Percentiles rank a stretch among this genome's conserved stretches.
Evolutionary conservation across 371 early-diverging fungal species (phyloP).

Genomic region (Mortierella polycephala): DNA sequence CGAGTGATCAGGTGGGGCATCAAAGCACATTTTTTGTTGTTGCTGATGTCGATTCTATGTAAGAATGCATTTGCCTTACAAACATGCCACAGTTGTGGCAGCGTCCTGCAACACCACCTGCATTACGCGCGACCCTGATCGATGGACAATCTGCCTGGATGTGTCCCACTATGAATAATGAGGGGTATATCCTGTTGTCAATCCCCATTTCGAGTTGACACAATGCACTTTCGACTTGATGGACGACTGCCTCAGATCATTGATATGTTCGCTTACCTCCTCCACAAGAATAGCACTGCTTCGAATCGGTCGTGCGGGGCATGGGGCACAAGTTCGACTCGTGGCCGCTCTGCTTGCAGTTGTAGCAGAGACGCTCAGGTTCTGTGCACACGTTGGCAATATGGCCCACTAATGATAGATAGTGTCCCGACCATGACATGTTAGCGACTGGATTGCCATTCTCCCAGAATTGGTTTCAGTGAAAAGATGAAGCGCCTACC

Average conservation of each 20-base stretch:
- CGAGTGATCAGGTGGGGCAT: conserved; percentile 1
- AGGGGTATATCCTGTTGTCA: too few species aligned
- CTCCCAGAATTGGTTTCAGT: not conserved
- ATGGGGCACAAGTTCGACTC: conserved; percentile 65
- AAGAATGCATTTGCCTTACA: conserved; percentile 50
- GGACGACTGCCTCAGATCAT: not conserved
- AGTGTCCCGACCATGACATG: not conserved
- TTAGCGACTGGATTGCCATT: not conserved
- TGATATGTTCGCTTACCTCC: conserved; percentile 54
- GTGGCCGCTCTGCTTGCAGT: conserved; percentile 72
- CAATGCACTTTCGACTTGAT: not conserved
- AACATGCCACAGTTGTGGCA: conserved; percentile 69
- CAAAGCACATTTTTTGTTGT: conserved; percentile 3
- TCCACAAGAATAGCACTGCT: conserved; percentile 71
- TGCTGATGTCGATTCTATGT: not conserved
- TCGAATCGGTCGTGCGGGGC: conserved; percentile 63
- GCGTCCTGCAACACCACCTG: conserved; percentile 45
- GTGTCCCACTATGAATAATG: conserved; percentile 62
- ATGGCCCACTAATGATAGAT: conserved; percentile 58
- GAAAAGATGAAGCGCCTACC: too few species aligned
- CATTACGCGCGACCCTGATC: conserved; percentile 40
- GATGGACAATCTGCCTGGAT: conserved; percentile 67
- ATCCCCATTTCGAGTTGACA: not conserved
- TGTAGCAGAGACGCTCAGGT: conserved; percentile 66
- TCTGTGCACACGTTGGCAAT: conserved; percentile 63